Conservation (phyloP, 129 eudicot species). For the Erigeron canadensis region DNA sequence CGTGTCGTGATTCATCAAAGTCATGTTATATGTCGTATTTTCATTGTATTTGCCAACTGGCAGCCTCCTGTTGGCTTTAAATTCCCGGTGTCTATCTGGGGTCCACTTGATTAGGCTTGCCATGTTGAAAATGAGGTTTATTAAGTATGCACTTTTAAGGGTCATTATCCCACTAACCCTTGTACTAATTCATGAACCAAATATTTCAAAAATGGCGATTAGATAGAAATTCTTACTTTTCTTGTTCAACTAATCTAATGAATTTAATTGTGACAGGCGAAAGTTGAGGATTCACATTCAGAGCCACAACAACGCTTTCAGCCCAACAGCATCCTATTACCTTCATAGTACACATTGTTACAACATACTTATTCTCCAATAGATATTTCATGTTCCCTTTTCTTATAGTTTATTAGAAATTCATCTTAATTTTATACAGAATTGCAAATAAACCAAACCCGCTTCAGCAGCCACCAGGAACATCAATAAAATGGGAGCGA, state of each 20-base stretch:
- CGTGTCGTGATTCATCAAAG: neutral
- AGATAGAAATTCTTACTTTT: slow-evolving; percentile 17
- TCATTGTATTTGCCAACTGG: slow-evolving; percentile 23
- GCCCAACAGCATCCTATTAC: slow-evolving; percentile 10
- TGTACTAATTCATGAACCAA: slow-evolving; percentile 12
- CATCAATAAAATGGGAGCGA: neutral
- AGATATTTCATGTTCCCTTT: slow-evolving; percentile 2
- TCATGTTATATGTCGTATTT: slow-evolving; percentile 11
- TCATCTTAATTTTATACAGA: slow-evolving; percentile 23
- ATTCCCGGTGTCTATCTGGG: slow-evolving; percentile 2
- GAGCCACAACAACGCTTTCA: slow-evolving; percentile 22
- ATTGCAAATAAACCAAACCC: slow-evolving; percentile 9
- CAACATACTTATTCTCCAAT: slow-evolving; percentile 8
- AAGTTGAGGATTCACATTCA: slow-evolving; percentile 33
- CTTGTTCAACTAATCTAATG: slow-evolving; percentile 16
- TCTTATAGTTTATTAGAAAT: neutral
- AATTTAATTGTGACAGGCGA: slow-evolving; percentile 30
- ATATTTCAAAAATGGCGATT: slow-evolving; percentile 23
- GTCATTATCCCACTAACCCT: slow-evolving; percentile 24
- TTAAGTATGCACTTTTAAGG: slow-evolving; percentile 23
- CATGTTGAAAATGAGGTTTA: slow-evolving; percentile 26
- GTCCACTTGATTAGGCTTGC: slow-evolving; percentile 31
- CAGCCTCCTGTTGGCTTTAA: slow-evolving; percentile 19
- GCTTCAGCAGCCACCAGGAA: slow-evolving; percentile 5
- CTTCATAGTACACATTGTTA: slow-evolving; percentile 27